These are phyloP conservation scores for Pyrus bretschneideri DNA, from an alignment of 306 rosid species.

Conservation along the genomic window DNA sequence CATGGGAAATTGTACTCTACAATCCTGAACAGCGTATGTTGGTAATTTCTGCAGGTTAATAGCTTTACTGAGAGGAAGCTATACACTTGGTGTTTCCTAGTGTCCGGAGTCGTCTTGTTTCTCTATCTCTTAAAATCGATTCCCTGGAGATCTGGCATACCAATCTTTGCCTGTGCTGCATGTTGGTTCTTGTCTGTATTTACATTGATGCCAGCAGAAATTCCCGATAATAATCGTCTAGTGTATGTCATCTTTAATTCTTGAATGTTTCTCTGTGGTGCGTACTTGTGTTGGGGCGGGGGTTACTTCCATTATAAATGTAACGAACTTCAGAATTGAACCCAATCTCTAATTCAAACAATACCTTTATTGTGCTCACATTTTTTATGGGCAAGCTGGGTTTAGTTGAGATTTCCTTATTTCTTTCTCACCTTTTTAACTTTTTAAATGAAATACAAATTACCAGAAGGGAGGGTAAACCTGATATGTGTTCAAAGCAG, in stretches of 20 bases:
- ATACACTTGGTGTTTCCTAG: slow-evolving; percentile 74
- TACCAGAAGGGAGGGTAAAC: not conserved
- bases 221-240: slow-evolving; percentile 71
- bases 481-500: not conserved
- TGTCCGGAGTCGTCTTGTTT: slow-evolving; percentile 45
- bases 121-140: slow-evolving; percentile 44
- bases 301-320: not conserved
- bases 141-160: slow-evolving; percentile 80
- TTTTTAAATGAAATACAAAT: not conserved
- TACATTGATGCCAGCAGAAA: slow-evolving; percentile 96
- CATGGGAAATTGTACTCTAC: slow-evolving; percentile 14
- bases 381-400: not conserved
- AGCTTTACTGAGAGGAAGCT: slow-evolving; percentile 87
- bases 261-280: not conserved
- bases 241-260: slow-evolving; percentile 49
- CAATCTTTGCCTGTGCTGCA: slow-evolving; percentile 51
- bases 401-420: not conserved
- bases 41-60: slow-evolving; percentile 48
- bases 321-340: not conserved
- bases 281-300: not conserved
- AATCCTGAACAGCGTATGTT: slow-evolving; percentile 23
- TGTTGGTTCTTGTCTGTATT: slow-evolving; percentile 78
- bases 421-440: not conserved
- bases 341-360: not conserved
- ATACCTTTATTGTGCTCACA: not conserved